Conservation (phyloP, 805 yeast species). For the Nakazawaea populi region DNA sequence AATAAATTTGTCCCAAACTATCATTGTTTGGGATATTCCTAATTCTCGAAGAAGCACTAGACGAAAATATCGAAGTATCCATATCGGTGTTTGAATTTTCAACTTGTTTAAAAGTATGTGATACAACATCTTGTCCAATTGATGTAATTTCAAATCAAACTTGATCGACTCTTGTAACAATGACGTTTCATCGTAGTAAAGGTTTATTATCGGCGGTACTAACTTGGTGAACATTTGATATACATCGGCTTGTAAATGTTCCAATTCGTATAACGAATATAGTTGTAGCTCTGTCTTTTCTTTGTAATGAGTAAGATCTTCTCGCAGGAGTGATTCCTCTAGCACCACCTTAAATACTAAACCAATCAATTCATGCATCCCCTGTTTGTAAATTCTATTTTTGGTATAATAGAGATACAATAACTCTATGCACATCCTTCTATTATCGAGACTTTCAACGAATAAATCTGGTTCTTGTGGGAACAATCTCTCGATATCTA, state of each 20-base stretch:
- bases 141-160: slow-evolving; percentile 42
- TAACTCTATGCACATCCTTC: slow-evolving; percentile 30
- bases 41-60: slow-evolving; percentile 42
- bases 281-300: slow-evolving; percentile 28
- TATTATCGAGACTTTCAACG: slow-evolving; percentile 20
- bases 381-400: slow-evolving; percentile 43
- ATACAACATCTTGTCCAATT: slow-evolving; percentile 44
- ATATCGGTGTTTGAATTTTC: slow-evolving; percentile 43
- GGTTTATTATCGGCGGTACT: slow-evolving; percentile 29
- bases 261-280: slow-evolving; percentile 30
- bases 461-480: slow-evolving; percentile 32
- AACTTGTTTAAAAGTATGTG: slow-evolving; percentile 38
- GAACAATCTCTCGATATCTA: slow-evolving; percentile 47
- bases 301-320: slow-evolving; percentile 3
- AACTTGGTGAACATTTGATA: slow-evolving; percentile 37
- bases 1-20: slow-evolving; percentile 46
- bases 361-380: slow-evolving; percentile 49
- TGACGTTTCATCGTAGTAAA: slow-evolving; percentile 31
- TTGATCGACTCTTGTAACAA: slow-evolving; percentile 40
- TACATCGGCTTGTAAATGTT: slow-evolving; percentile 34
- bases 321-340: slow-evolving; percentile 8
- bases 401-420: slow-evolving; percentile 46
- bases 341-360: slow-evolving; percentile 35
- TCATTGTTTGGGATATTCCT: slow-evolving; percentile 28
- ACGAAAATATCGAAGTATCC: slow-evolving; percentile 49